Percentiles rank a stretch among this genome's conserved stretches.
phyloP scores from a whole-genome alignment of 1,139 yeast species.

The Taphrina populina region DNA sequence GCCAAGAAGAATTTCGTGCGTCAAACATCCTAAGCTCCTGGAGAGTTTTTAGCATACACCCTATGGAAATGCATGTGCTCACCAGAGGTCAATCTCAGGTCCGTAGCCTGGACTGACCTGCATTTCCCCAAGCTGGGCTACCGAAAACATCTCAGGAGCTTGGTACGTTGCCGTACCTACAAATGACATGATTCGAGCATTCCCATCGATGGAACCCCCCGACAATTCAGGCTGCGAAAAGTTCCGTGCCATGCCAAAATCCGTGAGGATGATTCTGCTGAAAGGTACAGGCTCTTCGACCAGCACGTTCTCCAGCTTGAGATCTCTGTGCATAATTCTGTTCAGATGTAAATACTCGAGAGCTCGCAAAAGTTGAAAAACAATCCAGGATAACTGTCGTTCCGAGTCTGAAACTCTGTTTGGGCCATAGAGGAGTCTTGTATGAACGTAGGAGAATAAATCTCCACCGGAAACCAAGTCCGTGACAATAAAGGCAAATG shows the following conservation, averaged over 20 bases:
- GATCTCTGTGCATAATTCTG: constrained; percentile 57
- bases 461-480: constrained; percentile 57
- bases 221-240: no score
- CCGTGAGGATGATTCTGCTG: constrained; percentile 58
- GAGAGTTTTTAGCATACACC: neutral
- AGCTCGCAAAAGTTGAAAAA: constrained; percentile 58
- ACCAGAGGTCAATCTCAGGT: constrained; percentile 65
- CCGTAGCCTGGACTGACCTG: constrained; percentile 51
- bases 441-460: constrained; percentile 55
- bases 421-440: constrained; percentile 7
- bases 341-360: constrained; percentile 54
- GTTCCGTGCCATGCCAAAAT: constrained; percentile 64
- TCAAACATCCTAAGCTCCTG: constrained; percentile 19
- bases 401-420: constrained; percentile 42
- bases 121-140: constrained; percentile 38
- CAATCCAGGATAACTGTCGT: constrained; percentile 51
- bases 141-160: constrained; percentile 35
- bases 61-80: constrained; percentile 50
- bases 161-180: constrained; percentile 31
- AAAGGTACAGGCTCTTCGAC: constrained; percentile 54
- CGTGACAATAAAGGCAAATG: constrained; percentile 37
- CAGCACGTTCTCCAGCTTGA: constrained; percentile 58
- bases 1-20: constrained; percentile 22
- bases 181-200: constrained; percentile 36
- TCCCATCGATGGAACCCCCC: constrained; percentile 59